Base-by-base conservation (phyloP, 164 flowering plant genomes). In the Aristolochia fimbriata region DNA sequence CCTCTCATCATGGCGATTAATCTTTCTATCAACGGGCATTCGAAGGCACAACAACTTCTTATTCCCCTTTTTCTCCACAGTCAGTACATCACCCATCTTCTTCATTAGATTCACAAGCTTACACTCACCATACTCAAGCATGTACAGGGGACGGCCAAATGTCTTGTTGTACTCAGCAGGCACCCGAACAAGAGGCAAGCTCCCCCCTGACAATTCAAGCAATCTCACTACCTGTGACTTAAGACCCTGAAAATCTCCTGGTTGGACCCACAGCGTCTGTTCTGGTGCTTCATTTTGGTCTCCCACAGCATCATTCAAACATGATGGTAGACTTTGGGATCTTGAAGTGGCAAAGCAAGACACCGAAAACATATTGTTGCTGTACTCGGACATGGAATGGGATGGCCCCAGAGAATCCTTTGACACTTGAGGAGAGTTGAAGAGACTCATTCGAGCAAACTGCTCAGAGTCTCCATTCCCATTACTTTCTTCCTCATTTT, bases 101-200 rank as follows among this genome's bases (percentile, higher is more conserved):
- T 79, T 81, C 59, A 93, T 76, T 66, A 93, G 96, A 70, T 84
- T 74, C 19, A 86, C 86, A 57, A 93, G 94, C 78, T 85, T 93
- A 49, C 56, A 62, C 14, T 76, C 82, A 8, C 97, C 96, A 70
- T 87, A 86, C 31, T 93, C 94, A 0, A 91, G 72, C 47, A 85
- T 73, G 71, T 78, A 90, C 47, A 90, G 82, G 55, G 92, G 91
- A 62, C 92, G 73, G 13, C 97, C 96, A 62, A 74, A 93, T 22
- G 69, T 15, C 63, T 78, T 93, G 55, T 78, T 86, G 66, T 93
- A 93, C 65, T 87, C 97, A 9, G 87, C 66, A 16, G 88, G 85
- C 64, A 93, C 68, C 59, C 92, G 86, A 11, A 58, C 67, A 12
- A 89, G 78, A 30, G 82, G 85, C 60, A 93, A 16, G 59, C 78